Evolutionary conservation across 2,329 filamentous ascomycete species (phyloP), one percentile per base, ranked within the genome.

Genomic region (Colletotrichum australisinense): DNA sequence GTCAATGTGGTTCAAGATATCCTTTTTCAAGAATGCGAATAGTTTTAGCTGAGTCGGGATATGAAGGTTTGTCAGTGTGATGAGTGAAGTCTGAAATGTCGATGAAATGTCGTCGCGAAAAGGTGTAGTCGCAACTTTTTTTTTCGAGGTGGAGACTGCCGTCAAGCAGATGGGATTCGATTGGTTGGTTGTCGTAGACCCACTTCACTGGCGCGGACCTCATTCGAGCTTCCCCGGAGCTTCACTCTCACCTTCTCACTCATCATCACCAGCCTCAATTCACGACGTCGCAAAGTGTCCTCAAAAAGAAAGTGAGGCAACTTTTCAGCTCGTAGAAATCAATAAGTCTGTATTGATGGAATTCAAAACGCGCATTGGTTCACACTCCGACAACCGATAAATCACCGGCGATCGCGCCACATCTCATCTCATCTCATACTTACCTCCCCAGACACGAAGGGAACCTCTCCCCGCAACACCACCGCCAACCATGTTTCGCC

Each of bases 111-210:
- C 53, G 63, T 57, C 35, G 63, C 24, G 9, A 19, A n/a, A 22
- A 46, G 59, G 67, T 69, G 53, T 42, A 66, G 67, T 66, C 49
- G 67, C 71, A 65, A 42, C 38, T 71, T 73, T 73, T 73, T 70
- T 69, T 26, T 67, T 62, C n/a, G 32, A 57, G 28, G 71, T 73
- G 71, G 71, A 57, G 67, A 46, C 28, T 28, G 30, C n/a, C 35
- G 62, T 71, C n/a, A 11, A 56, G 6, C 35, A 35, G 7, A 14
- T 16, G 9, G 1, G 14, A 1, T 42, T 30, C 63, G 57, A 75
- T 74, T 75, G 74, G 74, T 14, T 58, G 49, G 38, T 26, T 16
- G 26, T 70, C 30, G 32, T 69, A 4, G 78, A 77, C 24, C 67
- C 70, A 66, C 67, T 52, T 70, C 60, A 66, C 38, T 65, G 55